phyloP scores from a whole-genome alignment of 1,284 basidiomycete genomes.

The Dichomitus squalens region DNA sequence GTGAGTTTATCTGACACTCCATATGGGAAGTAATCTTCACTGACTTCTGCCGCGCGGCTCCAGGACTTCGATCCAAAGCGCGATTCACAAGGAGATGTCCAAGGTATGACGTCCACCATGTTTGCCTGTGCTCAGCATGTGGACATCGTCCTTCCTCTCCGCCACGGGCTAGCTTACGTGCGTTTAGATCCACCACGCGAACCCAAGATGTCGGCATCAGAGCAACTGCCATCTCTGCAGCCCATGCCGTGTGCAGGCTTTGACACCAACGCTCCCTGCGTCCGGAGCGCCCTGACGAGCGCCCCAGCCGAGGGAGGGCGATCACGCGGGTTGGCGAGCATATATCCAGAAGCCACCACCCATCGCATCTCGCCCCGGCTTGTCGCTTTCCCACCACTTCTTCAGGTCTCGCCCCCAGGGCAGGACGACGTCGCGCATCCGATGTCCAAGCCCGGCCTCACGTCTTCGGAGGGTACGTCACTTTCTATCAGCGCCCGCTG shows the following conservation, averaged over 20 bases:
- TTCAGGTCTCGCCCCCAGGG: too few species aligned
- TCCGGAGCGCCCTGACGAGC: not conserved
- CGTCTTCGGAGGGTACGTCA: slow-evolving; percentile 3
- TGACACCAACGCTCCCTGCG: not conserved
- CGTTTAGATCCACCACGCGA: not conserved
- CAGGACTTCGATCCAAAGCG: not conserved
- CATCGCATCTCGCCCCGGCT: not conserved
- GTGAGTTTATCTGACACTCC: not conserved
- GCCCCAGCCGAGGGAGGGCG: not conserved
- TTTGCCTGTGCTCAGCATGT: too few species aligned
- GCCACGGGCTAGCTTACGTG: too few species aligned
- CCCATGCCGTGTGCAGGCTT: not conserved
- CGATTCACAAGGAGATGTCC: not conserved
- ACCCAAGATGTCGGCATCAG: not conserved
- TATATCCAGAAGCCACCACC: not conserved
- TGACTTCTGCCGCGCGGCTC: not conserved
- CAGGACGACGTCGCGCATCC: not conserved
- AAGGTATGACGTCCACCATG: not conserved
- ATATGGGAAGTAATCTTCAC: not conserved
- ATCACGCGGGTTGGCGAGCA: not conserved
- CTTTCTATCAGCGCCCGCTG: not conserved
- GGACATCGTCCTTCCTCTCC: not conserved
- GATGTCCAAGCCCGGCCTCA: slow-evolving; percentile 1
- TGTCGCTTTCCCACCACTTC: not conserved
- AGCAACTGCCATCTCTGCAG: not conserved